Conservation (phyloP, 192 early-diverging fungal species). For the Glomus cerebriforme region DNA sequence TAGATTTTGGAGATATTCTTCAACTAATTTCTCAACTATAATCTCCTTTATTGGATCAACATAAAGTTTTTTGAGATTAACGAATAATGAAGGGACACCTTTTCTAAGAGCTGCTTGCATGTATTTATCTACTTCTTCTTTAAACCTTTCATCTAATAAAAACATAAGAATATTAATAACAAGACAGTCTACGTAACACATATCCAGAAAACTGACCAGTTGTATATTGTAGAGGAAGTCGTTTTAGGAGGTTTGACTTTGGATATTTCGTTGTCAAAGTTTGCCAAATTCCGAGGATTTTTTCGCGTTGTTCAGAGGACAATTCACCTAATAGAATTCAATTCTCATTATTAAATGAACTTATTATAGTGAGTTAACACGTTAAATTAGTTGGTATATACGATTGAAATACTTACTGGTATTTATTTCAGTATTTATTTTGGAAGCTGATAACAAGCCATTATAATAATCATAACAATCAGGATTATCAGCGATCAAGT, state of each 20-base stretch:
- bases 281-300: constrained; percentile 36
- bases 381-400: background rate
- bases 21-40: constrained; percentile 68
- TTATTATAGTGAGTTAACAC: background rate
- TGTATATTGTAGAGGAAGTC: constrained; percentile 75
- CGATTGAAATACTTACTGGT: constrained; percentile 39
- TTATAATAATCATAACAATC: constrained; percentile 75
- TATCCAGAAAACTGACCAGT: constrained; percentile 38
- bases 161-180: too few relatives aligned
- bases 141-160: constrained; percentile 57
- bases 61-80: constrained; percentile 77
- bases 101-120: constrained; percentile 78
- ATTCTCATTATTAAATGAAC: constrained; percentile 6
- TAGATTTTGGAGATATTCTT: constrained; percentile 60
- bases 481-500: constrained; percentile 79
- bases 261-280: constrained; percentile 70
- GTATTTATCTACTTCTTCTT: constrained; percentile 61
- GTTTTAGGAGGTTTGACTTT: constrained; percentile 78
- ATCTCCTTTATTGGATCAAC: constrained; percentile 61
- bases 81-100: constrained; percentile 93
- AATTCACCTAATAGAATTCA: constrained; percentile 2
- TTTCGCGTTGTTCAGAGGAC: constrained; percentile 37
- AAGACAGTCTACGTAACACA: too few relatives aligned
- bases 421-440: constrained; percentile 53
- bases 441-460: constrained; percentile 59